Conservation (phyloP, 192 early-diverging fungal genomes). For the Coemansia sp. region DNA sequence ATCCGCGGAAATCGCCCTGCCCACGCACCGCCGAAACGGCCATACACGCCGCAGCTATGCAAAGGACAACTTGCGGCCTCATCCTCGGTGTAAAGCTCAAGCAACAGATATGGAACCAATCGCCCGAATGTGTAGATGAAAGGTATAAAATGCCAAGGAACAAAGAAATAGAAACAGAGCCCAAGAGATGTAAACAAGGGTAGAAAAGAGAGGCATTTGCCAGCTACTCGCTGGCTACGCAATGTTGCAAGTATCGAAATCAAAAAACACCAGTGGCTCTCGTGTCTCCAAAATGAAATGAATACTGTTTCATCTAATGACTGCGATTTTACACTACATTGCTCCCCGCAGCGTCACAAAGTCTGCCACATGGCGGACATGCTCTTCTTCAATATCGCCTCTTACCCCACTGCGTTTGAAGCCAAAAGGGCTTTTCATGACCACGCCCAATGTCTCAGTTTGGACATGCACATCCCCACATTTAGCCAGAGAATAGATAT, state of each 20-base stretch:
- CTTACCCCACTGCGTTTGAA: neutral
- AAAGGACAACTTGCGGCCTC: conserved; percentile 24
- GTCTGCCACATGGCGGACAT: neutral
- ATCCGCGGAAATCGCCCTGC: neutral
- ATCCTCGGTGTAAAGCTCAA: conserved; percentile 2
- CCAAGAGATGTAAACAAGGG: neutral
- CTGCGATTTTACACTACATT: neutral
- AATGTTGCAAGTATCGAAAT: neutral
- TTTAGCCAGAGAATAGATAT: neutral
- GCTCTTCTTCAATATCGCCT: neutral
- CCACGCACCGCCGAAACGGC: conserved; percentile 6
- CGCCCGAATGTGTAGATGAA: neutral
- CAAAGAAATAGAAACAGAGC: neutral
- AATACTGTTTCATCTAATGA: neutral
- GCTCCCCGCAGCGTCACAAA: neutral
- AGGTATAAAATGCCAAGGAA: neutral
- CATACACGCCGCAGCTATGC: conserved; percentile 12
- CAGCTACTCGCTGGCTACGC: neutral
- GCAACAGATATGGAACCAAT: neutral
- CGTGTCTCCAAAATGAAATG: conserved; percentile 3
- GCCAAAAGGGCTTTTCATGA: neutral
- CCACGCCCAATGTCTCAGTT: neutral
- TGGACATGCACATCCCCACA: neutral
- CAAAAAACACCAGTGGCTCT: neutral
- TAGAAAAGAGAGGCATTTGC: neutral